Evolutionary conservation across 495 filamentous ascomycete genomes (phyloP).

Genomic region (Penicillium egyptiacum): DNA sequence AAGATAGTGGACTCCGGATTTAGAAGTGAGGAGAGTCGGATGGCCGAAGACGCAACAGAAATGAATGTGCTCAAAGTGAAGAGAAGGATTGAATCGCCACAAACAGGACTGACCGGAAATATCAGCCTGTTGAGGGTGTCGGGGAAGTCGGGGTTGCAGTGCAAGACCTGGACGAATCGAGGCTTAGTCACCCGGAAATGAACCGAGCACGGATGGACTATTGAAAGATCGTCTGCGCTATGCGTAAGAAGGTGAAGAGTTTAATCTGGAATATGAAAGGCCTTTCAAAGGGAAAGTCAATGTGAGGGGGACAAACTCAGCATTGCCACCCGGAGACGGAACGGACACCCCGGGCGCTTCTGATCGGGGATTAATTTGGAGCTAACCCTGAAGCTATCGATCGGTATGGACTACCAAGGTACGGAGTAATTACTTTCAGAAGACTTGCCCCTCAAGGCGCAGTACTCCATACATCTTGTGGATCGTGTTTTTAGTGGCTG

Average conservation of each 20-base stretch:
- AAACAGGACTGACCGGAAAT: slow-evolving; percentile 11
- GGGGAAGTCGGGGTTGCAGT: slow-evolving; percentile 5
- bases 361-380: slow-evolving; percentile 6
- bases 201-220: background rate
- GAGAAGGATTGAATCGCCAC: slow-evolving; percentile 7
- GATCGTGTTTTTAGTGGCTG: background rate
- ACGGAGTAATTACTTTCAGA: background rate
- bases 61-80: slow-evolving; percentile 1
- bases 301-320: background rate
- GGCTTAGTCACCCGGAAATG: slow-evolving; percentile 11
- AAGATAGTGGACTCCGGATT: slow-evolving; percentile 6
- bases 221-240: slow-evolving; percentile 10
- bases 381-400: slow-evolving; percentile 14
- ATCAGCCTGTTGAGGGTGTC: slow-evolving; percentile 8
- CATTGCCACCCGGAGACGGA: slow-evolving; percentile 13
- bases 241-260: background rate
- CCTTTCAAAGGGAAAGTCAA: too few species aligned
- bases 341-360: slow-evolving; percentile 7
- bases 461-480: too few species aligned
- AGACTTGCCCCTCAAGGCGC: slow-evolving; percentile 11
- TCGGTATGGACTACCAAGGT: slow-evolving; percentile 3
- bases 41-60: background rate
- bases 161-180: background rate
- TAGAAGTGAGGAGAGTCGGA: background rate
- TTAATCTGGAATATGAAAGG: background rate